Percentiles rank a stretch among this genome's conserved stretches.
phyloP scores from a whole-genome alignment of 345 rosid genomes.

The Eucalyptus tenuipes region DNA sequence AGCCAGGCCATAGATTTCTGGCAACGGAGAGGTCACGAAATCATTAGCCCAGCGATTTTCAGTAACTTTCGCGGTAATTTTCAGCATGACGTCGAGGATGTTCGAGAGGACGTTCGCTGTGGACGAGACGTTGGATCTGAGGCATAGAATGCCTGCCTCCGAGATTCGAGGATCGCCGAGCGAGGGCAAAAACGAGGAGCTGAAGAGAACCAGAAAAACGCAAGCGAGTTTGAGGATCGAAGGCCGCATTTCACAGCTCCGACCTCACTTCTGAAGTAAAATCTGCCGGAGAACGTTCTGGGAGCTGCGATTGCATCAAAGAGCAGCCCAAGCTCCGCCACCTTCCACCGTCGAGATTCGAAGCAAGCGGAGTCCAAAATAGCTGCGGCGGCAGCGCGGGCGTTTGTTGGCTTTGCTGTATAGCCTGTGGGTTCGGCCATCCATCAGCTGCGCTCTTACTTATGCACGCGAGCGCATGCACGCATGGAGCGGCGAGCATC shows the following conservation, averaged over 20 bases:
- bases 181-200: not conserved
- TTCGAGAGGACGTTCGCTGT: slow-evolving; percentile 7
- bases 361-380: not conserved
- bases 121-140: not conserved
- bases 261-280: not conserved
- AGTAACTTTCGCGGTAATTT: slow-evolving; percentile 11
- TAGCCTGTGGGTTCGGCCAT: not conserved
- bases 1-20: slow-evolving; percentile 22
- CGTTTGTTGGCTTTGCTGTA: not conserved
- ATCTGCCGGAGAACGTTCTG: not conserved
- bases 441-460: not conserved
- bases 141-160: slow-evolving; percentile 26
- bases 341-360: not conserved
- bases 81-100: slow-evolving; percentile 32
- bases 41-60: slow-evolving; percentile 21
- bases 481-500: not conserved
- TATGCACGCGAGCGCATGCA: not conserved
- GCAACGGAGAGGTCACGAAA: not conserved
- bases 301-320: too few relatives aligned
- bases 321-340: not conserved
- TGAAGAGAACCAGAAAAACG: not conserved
- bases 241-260: not conserved
- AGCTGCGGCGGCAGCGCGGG: not conserved
- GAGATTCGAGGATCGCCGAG: slow-evolving; percentile 27
- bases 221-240: not conserved